Evolutionary conservation across 192 early-diverging fungal genomes (phyloP).

Genomic region (Umbelopsis sp.): DNA sequence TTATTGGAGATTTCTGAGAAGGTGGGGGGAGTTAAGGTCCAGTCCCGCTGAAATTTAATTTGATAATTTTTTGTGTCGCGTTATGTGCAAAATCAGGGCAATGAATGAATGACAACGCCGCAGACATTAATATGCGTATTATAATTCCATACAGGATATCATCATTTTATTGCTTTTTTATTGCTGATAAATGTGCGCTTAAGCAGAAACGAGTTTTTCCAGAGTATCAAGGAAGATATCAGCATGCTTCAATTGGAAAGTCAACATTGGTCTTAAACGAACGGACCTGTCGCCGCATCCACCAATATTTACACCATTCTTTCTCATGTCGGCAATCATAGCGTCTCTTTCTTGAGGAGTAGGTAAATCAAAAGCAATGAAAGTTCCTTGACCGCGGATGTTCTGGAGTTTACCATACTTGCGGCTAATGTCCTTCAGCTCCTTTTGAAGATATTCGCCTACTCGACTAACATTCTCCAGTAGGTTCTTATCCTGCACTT

Average conservation of each 20-base stretch:
- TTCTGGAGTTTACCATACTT: slow-evolving; percentile 48
- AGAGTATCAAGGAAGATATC: slow-evolving; percentile 67
- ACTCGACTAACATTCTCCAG: slow-evolving; percentile 50
- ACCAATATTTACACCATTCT: slow-evolving; percentile 69
- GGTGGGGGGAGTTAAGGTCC: neutral
- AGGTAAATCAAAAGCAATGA: slow-evolving; percentile 71
- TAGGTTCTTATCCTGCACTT: slow-evolving; percentile 56
- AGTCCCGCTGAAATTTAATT: neutral
- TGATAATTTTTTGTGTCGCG: too few species aligned
- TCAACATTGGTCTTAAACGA: slow-evolving; percentile 73
- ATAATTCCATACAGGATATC: too few species aligned
- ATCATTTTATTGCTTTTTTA: too few species aligned
- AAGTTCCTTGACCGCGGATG: slow-evolving; percentile 66
- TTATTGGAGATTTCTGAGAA: neutral
- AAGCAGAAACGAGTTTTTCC: slow-evolving; percentile 36
- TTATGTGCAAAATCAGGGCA: neutral
- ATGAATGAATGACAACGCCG: neutral
- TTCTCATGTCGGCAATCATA: slow-evolving; percentile 57
- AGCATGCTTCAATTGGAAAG: slow-evolving; percentile 65
- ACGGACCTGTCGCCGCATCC: slow-evolving; percentile 63
- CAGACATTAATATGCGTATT: neutral
- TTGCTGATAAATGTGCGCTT: neutral
- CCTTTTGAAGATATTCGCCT: slow-evolving; percentile 56
- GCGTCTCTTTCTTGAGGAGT: slow-evolving; percentile 47
- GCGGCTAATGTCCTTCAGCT: slow-evolving; percentile 51